Conservation (phyloP, 257 asterid species). For the Catharanthus roseus region DNA sequence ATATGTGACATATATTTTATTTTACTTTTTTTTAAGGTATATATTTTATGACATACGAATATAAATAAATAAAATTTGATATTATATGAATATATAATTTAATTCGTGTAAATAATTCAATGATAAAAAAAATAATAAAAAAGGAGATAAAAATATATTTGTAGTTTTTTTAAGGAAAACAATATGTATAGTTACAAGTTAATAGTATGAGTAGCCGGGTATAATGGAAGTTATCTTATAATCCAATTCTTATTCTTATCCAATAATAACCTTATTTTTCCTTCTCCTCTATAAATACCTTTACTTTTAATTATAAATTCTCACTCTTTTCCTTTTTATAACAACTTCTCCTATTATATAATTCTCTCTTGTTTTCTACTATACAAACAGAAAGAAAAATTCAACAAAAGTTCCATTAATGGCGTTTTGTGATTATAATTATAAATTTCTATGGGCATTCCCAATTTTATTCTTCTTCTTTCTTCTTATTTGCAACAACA, state of each 20-base stretch:
- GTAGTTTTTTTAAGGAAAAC: too few relatives aligned
- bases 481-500: conserved; percentile 1
- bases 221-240: neutral
- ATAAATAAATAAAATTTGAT: too few relatives aligned
- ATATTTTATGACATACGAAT: too few relatives aligned
- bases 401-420: neutral
- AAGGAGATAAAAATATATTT: neutral
- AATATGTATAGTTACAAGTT: neutral
- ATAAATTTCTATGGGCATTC: neutral
- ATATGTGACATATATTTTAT: too few relatives aligned
- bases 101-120: too few relatives aligned
- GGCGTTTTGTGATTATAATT: neutral
- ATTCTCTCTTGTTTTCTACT: neutral
- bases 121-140: neutral
- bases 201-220: neutral
- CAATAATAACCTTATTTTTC: neutral
- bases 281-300: neutral
- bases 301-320: neutral
- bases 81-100: too few relatives aligned
- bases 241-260: neutral
- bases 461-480: neutral
- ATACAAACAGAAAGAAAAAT: neutral
- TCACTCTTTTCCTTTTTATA: neutral
- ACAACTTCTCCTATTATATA: neutral
- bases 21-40: too few relatives aligned